These are phyloP conservation scores for Pseudoturritis turrita DNA, from an alignment of 345 rosid genomes.

Conservation along the genomic window DNA sequence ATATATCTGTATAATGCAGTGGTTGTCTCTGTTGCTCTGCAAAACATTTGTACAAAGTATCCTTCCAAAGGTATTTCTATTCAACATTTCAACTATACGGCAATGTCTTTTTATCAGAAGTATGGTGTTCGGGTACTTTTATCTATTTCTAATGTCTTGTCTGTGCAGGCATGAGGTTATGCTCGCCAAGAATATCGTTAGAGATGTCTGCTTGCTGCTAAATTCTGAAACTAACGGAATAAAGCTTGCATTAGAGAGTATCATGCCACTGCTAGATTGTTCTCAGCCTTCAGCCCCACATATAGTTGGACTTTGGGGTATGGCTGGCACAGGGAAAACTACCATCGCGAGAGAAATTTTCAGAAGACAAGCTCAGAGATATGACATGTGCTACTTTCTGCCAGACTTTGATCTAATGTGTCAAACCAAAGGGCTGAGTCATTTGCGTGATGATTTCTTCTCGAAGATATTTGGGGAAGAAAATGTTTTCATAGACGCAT, in stretches of 20 bases:
- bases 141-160: too few species aligned
- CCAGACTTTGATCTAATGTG: slow-evolving; percentile 21
- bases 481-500: neutral
- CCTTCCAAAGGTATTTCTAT: too few species aligned
- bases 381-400: slow-evolving; percentile 17
- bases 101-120: neutral
- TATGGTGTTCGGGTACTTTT: too few species aligned
- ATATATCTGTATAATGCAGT: neutral
- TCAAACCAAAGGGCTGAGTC: neutral
- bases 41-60: too few species aligned
- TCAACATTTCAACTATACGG: too few species aligned
- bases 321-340: slow-evolving; percentile 28
- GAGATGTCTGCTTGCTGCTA: too few species aligned
- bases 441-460: slow-evolving; percentile 20
- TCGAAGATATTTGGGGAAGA: slow-evolving; percentile 12
- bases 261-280: neutral
- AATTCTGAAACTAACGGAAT: too few species aligned
- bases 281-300: slow-evolving; percentile 4
- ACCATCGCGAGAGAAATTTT: neutral
- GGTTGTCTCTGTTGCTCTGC: neutral
- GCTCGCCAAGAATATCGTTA: too few species aligned
- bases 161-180: too few species aligned
- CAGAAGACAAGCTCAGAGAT: neutral
- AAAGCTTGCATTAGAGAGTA: neutral
- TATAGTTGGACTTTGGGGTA: slow-evolving; percentile 29